Conservation (phyloP, 2,329 filamentous ascomycete genomes). For the Exophiala viscosa region DNA sequence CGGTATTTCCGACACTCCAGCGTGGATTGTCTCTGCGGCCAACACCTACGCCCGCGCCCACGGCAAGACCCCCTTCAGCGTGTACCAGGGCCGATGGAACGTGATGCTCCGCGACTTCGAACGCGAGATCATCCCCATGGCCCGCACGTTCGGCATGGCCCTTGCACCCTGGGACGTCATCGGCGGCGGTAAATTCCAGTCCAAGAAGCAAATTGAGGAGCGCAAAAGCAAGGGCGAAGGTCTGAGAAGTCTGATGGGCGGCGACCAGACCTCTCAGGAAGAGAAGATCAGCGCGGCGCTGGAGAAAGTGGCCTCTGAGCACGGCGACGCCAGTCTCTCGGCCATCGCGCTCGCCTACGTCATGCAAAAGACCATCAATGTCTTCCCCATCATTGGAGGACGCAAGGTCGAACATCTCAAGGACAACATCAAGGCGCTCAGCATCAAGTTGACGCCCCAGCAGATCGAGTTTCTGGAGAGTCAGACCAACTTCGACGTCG, state of each 20-base stretch:
- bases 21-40: constrained; percentile 40
- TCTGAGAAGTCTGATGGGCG: constrained; percentile 44
- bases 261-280: constrained; percentile 13
- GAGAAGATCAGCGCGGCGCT: constrained; percentile 23
- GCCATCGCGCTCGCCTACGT: constrained; percentile 69
- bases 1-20: constrained; percentile 40
- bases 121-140: constrained; percentile 42
- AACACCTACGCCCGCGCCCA: constrained; percentile 40
- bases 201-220: constrained; percentile 45
- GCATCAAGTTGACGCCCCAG: constrained; percentile 47
- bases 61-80: constrained; percentile 39
- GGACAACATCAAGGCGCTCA: constrained; percentile 65
- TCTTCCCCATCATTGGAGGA: constrained; percentile 70
- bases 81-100: constrained; percentile 41
- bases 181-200: constrained; percentile 51
- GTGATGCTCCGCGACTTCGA: constrained; percentile 40
- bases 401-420: constrained; percentile 67
- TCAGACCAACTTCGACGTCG: constrained; percentile 52
- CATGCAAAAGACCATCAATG: constrained; percentile 66
- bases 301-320: constrained; percentile 36
- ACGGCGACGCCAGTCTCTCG: constrained; percentile 55
- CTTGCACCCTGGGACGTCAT: constrained; percentile 59
- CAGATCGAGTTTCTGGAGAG: constrained; percentile 55
- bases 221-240: constrained; percentile 31
- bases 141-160: constrained; percentile 41